These are phyloP conservation scores for Backusella luteola DNA, from an alignment of 192 early-diverging fungal species.

Conservation along the genomic window DNA sequence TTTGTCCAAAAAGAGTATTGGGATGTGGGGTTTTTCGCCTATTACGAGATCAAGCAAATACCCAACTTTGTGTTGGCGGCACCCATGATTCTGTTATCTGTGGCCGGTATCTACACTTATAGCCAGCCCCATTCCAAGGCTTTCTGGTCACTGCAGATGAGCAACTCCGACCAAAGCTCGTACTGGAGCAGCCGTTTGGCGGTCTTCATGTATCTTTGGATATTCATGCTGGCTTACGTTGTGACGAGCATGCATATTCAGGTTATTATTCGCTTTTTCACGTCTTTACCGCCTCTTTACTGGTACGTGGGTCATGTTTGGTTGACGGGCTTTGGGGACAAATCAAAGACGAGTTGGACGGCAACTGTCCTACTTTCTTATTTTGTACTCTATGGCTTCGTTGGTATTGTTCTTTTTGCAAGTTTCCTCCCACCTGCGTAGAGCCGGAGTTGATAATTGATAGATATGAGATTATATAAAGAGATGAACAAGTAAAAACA, in stretches of 20 bases:
- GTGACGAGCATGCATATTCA: slow-evolving; percentile 86
- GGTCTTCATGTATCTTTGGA: slow-evolving; percentile 65
- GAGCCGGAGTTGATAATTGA: neutral
- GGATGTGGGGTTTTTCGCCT: slow-evolving; percentile 84
- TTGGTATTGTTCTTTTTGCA: slow-evolving; percentile 80
- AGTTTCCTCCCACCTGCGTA: slow-evolving; percentile 89
- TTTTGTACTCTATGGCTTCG: slow-evolving; percentile 73
- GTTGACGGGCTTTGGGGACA: neutral
- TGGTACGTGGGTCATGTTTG: slow-evolving; percentile 65
- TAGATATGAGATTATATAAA: neutral
- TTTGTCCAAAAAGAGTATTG: slow-evolving; percentile 88
- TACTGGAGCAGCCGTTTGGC: neutral
- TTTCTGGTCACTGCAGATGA: neutral
- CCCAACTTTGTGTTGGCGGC: slow-evolving; percentile 87
- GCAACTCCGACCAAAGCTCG: neutral
- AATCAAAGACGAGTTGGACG: neutral
- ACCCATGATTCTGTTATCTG: slow-evolving; percentile 73
- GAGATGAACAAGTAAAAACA: neutral
- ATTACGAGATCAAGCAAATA: slow-evolving; percentile 80
- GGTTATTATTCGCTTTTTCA: slow-evolving; percentile 84
- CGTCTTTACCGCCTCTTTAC: slow-evolving; percentile 73
- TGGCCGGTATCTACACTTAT: slow-evolving; percentile 60
- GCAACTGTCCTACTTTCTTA: slow-evolving; percentile 51
- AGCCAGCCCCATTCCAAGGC: slow-evolving; percentile 51
- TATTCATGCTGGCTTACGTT: slow-evolving; percentile 56